Conservation (phyloP, 202 grass and related monocot species). For the Panicum hallii region DNA sequence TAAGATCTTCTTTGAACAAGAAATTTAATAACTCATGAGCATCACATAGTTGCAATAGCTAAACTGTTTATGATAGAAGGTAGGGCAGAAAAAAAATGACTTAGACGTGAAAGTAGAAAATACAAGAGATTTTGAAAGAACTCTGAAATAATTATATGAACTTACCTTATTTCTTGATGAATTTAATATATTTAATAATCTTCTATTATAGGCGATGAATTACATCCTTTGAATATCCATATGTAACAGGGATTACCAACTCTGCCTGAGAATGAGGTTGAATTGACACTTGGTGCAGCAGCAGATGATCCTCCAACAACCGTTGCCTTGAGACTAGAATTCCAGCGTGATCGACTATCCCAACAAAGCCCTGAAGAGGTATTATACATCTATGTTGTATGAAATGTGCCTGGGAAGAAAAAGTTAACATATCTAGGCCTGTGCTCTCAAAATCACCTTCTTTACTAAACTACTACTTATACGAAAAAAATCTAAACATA, state of each 20-base stretch:
- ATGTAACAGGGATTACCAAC: conserved; percentile 59
- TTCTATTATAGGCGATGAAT: neutral
- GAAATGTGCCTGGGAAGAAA: conserved; percentile 18
- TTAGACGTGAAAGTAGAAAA: neutral
- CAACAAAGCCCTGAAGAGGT: conserved; percentile 71
- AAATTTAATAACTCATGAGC: neutral
- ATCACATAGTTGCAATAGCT: neutral
- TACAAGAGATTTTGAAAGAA: neutral
- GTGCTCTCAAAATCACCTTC: neutral
- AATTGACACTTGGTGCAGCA: conserved; percentile 43
- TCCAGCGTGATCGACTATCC: conserved; percentile 58
- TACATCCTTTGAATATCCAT: conserved; percentile 14
- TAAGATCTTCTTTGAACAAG: neutral
- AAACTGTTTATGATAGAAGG: too few species aligned
- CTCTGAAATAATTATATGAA: neutral
- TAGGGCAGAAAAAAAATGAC: too few species aligned
- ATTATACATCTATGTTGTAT: conserved; percentile 9
- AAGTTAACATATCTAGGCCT: neutral
- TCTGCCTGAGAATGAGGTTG: conserved; percentile 48
- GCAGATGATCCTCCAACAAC: conserved; percentile 57
- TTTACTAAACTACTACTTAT: neutral
- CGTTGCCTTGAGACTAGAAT: conserved; percentile 54
- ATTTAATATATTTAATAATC: neutral
- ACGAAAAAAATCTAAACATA: neutral
- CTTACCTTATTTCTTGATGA: neutral